Evolutionary conservation across 2,329 filamentous ascomycete genomes (phyloP).

Genomic region (Dactylonectria estremocensis): DNA sequence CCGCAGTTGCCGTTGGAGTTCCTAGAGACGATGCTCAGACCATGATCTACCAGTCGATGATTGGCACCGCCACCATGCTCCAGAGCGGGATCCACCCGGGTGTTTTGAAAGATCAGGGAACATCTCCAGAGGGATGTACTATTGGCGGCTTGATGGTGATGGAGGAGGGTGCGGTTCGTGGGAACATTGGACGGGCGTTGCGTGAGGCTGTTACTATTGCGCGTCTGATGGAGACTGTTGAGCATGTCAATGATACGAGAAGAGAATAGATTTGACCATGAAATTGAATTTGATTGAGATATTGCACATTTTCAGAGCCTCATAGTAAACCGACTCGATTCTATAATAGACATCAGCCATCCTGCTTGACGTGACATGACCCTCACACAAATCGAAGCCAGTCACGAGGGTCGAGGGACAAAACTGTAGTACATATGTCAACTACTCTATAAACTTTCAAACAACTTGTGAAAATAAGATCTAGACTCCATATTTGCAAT

Average conservation of each 20-base stretch:
- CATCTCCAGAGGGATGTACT: conserved; percentile 73
- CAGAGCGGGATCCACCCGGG: conserved; percentile 69
- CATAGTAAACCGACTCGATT: too few species aligned
- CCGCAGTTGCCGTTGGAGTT: conserved; percentile 72
- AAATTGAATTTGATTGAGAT: background rate
- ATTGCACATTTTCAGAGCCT: background rate
- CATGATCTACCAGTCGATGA: conserved; percentile 74
- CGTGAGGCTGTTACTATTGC: conserved; percentile 65
- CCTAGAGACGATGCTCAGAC: conserved; percentile 68
- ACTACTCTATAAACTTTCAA: conserved; percentile 19
- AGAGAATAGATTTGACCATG: background rate
- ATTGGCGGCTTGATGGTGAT: conserved; percentile 72
- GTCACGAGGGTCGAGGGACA: background rate
- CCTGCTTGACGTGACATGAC: too few species aligned
- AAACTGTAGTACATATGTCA: background rate
- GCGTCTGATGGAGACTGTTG: conserved; percentile 55
- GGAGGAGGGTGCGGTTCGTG: conserved; percentile 69
- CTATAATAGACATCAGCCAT: too few species aligned
- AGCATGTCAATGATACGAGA: conserved; percentile 60
- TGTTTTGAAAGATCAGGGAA: conserved; percentile 71
- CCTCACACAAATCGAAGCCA: too few species aligned
- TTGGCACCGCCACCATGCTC: conserved; percentile 69
- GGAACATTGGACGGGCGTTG: conserved; percentile 58
- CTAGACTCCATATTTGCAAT: conserved; percentile 47
- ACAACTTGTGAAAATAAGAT: conserved; percentile 33